phyloP scores from a whole-genome alignment of 768 basidiomycete genomes.

The Mycena maculata region DNA sequence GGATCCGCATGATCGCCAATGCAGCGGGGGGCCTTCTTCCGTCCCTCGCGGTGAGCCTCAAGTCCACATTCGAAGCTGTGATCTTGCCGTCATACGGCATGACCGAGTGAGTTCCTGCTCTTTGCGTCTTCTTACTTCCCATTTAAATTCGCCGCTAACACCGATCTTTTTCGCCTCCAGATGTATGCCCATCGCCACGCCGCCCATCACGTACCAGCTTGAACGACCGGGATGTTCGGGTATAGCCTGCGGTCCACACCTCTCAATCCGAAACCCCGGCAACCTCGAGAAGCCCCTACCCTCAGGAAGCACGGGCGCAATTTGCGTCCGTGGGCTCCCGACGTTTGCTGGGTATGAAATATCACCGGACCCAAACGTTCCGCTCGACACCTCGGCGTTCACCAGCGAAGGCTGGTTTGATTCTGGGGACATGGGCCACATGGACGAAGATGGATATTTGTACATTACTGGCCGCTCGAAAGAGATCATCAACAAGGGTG shows the following conservation, averaged over 20 bases:
- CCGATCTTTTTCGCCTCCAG: constrained; percentile 36
- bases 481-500: constrained; percentile 70
- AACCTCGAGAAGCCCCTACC: constrained; percentile 51
- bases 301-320: constrained; percentile 58
- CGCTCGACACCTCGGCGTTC: constrained; percentile 60
- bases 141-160: constrained; percentile 7
- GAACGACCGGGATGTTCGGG: constrained; percentile 62
- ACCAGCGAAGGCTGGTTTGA: constrained; percentile 66
- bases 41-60: constrained; percentile 60
- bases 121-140: neutral
- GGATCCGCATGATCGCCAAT: constrained; percentile 61
- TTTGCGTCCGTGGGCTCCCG: constrained; percentile 66
- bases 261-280: constrained; percentile 55
- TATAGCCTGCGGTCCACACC: constrained; percentile 58
- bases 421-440: constrained; percentile 59
- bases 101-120: constrained; percentile 53
- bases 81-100: constrained; percentile 73
- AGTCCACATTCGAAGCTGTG: constrained; percentile 61
- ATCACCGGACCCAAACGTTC: constrained; percentile 53
- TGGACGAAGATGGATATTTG: constrained; percentile 61
- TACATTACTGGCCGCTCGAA: constrained; percentile 69
- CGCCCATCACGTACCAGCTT: constrained; percentile 54
- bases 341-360: constrained; percentile 64
- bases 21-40: constrained; percentile 67
- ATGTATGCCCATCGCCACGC: constrained; percentile 64